Evolutionary conservation across 129 eudicot species (phyloP).

Genomic region (Lactuca sativa): DNA sequence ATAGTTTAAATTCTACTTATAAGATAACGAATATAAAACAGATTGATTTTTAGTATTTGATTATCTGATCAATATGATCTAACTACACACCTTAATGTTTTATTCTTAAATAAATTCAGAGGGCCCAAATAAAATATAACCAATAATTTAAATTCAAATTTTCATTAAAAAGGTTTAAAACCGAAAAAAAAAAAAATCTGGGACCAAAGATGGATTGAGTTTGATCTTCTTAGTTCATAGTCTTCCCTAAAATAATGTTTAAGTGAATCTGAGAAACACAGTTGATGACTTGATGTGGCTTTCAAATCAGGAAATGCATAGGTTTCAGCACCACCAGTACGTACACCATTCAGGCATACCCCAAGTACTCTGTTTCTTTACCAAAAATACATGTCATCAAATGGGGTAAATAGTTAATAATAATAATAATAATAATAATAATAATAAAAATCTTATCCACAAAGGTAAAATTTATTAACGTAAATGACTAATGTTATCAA

Average conservation of each 20-base stretch:
- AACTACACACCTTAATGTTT: background rate
- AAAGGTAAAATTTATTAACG: background rate
- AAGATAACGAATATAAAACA: too few relatives aligned
- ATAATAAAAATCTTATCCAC: background rate
- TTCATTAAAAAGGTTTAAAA: too few relatives aligned
- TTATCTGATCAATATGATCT: background rate
- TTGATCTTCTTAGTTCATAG: background rate
- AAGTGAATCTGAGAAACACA: constrained; percentile 18
- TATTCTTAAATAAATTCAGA: too few relatives aligned
- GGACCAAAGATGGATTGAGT: background rate
- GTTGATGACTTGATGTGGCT: constrained; percentile 34
- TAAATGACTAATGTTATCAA: background rate
- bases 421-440: too few relatives aligned
- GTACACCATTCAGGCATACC: constrained; percentile 12
- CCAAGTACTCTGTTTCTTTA: constrained; percentile 29
- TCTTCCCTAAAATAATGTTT: background rate
- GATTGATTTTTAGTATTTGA: background rate
- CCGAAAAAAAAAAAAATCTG: background rate
- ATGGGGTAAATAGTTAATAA: constrained; percentile 6
- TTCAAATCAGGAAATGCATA: constrained; percentile 38
- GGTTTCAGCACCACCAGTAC: constrained; percentile 32
- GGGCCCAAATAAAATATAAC: background rate
- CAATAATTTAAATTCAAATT: background rate
- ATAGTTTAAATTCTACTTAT: too few relatives aligned
- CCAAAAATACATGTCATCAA: constrained; percentile 21